phyloP scores from a whole-genome alignment of 208 protist species.

The Leishmania arabica region DNA sequence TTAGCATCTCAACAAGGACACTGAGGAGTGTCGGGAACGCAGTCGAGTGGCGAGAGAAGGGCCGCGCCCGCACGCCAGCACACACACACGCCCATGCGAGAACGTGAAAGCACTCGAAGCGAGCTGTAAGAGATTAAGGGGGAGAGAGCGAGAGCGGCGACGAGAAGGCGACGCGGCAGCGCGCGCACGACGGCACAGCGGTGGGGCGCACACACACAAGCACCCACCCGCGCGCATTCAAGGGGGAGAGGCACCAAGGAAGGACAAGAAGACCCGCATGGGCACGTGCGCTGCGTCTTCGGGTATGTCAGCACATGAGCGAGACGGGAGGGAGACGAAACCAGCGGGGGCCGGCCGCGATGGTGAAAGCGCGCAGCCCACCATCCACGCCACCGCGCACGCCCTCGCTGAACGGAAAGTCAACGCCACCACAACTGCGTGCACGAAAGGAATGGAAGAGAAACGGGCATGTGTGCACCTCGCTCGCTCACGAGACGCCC shows the following conservation, averaged over 20 bases:
- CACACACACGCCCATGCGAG: not conserved
- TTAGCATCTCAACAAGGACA: not conserved
- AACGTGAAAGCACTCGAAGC: not conserved
- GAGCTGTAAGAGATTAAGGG: not conserved
- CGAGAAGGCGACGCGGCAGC: not conserved
- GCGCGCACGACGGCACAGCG: not conserved
- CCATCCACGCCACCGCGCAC: not conserved
- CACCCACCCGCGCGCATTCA: not conserved
- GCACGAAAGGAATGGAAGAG: slow-evolving; percentile 2
- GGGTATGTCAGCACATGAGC: not conserved
- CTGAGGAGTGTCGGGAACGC: not conserved
- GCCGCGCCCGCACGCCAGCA: not conserved
- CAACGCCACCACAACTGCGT: not conserved
- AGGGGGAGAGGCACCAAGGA: not conserved
- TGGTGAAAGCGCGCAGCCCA: not conserved
- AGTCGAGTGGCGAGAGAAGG: not conserved
- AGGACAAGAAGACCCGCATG: not conserved
- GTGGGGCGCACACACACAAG: not conserved
- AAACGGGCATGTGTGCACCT: not conserved
- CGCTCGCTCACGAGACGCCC: not conserved
- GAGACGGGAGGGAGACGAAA: not conserved
- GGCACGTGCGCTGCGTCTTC: not conserved
- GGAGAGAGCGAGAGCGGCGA: not conserved
- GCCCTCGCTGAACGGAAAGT: not conserved
- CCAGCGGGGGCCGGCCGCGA: not conserved